These are phyloP conservation scores for Rostrohypoxylon terebratum DNA, from an alignment of 495 filamentous ascomycete genomes.

Conservation along the genomic window DNA sequence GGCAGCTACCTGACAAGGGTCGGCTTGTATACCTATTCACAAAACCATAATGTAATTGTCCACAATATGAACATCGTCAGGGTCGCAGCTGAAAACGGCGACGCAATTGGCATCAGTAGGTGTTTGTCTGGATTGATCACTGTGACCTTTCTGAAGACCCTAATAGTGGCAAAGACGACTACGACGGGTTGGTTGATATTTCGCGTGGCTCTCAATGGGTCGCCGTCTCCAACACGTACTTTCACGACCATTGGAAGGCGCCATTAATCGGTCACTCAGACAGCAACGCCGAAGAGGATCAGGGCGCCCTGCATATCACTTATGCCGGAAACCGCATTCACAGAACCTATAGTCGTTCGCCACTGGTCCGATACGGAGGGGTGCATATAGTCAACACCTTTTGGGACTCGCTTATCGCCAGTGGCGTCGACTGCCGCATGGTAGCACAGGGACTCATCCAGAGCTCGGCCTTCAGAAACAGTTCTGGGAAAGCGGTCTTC, in stretches of 20 bases:
- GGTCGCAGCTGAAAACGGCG: constrained; percentile 68
- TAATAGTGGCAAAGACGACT: constrained; percentile 71
- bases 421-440: constrained; percentile 73
- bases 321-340: constrained; percentile 72
- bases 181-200: constrained; percentile 74
- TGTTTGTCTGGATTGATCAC: constrained; percentile 75
- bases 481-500: constrained; percentile 63
- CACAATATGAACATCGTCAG: constrained; percentile 71
- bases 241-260: constrained; percentile 75
- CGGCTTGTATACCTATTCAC: constrained; percentile 63
- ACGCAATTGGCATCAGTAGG: constrained; percentile 69
- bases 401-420: constrained; percentile 58
- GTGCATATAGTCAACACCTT: constrained; percentile 63
- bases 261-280: constrained; percentile 72
- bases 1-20: constrained; percentile 56
- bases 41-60: constrained; percentile 66
- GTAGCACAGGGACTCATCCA: constrained; percentile 74
- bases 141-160: constrained; percentile 70
- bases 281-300: constrained; percentile 59
- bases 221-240: constrained; percentile 63
- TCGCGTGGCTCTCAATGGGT: constrained; percentile 65
- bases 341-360: constrained; percentile 70
- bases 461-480: constrained; percentile 67
- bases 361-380: constrained; percentile 72
- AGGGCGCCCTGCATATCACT: constrained; percentile 68